phyloP scores from a whole-genome alignment of 192 early-diverging fungal genomes.

The Rhizoclosmatium globosum region DNA sequence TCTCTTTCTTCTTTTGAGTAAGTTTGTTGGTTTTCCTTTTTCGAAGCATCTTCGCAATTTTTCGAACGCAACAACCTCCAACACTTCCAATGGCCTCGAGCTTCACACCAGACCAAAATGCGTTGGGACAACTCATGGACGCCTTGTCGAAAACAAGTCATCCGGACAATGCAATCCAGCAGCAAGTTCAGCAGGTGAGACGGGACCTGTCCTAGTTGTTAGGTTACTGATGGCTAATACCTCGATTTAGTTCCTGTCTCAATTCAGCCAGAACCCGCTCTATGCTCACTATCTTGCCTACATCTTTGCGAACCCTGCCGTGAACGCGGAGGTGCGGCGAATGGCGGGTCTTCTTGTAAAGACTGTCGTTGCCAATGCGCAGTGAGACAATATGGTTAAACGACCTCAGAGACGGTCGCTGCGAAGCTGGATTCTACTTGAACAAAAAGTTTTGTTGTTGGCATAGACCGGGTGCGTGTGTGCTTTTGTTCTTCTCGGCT shows the following conservation, averaged over 20 bases:
- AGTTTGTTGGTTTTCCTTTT: no score
- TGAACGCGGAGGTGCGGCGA: conserved; percentile 72
- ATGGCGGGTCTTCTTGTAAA: conserved; percentile 78
- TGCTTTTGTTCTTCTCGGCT: not conserved
- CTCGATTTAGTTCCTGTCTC: conserved; percentile 44
- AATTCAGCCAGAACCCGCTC: conserved; percentile 66
- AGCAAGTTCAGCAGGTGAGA: conserved; percentile 46
- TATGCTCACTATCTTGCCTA: conserved; percentile 92
- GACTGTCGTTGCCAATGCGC: conserved; percentile 73
- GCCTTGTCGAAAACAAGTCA: conserved; percentile 37
- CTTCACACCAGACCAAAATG: conserved; percentile 35
- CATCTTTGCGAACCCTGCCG: conserved; percentile 74
- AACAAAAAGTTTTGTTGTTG: conserved; percentile 62
- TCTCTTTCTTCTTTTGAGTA: no score
- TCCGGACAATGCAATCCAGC: conserved; percentile 47
- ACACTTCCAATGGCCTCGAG: no score
- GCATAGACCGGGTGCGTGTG: conserved; percentile 41
- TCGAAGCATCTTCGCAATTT: no score
- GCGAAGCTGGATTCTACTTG: conserved; percentile 56
- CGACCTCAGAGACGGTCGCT: conserved; percentile 58
- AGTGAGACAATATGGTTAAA: conserved; percentile 63
- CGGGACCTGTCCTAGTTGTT: not conserved
- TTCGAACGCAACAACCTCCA: no score
- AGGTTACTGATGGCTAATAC: not conserved
- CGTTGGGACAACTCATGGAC: conserved; percentile 46